These are phyloP conservation scores for Auricularia heimuer DNA, from an alignment of 768 basidiomycete genomes.

Conservation along the genomic window DNA sequence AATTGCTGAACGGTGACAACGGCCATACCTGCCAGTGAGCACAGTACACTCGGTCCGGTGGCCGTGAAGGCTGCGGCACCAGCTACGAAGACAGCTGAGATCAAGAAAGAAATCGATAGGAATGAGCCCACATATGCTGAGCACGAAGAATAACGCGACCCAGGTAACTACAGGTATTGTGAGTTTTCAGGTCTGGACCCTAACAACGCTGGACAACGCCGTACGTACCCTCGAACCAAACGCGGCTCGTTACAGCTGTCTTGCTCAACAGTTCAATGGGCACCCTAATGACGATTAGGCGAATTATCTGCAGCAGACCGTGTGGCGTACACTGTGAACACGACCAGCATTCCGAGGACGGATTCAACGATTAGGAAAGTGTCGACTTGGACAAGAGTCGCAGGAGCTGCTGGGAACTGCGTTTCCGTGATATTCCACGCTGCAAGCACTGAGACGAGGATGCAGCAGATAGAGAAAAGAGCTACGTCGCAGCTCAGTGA, in stretches of 20 bases:
- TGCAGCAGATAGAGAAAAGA: not conserved
- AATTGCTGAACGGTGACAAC: slow-evolving; percentile 2
- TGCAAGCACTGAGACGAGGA: not conserved
- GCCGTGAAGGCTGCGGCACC: slow-evolving; percentile 43
- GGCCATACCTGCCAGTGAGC: slow-evolving; percentile 21
- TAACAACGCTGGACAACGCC: not conserved
- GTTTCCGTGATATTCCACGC: not conserved
- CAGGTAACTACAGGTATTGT: slow-evolving; percentile 30
- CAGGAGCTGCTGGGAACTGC: not conserved
- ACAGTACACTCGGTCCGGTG: slow-evolving; percentile 27
- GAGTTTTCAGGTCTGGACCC: not conserved
- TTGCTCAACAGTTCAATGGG: slow-evolving; percentile 48
- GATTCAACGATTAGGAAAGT: slow-evolving; percentile 52
- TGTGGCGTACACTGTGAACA: slow-evolving; percentile 47
- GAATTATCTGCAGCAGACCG: not conserved
- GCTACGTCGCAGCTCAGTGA: not conserved
- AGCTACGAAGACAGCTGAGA: slow-evolving; percentile 24
- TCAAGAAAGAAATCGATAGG: not conserved
- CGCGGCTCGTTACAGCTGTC: slow-evolving; percentile 43
- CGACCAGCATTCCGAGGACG: slow-evolving; percentile 43
- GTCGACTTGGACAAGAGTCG: slow-evolving; percentile 31
- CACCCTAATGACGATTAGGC: slow-evolving; percentile 26
- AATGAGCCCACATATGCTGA: slow-evolving; percentile 46
- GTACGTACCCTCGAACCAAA: slow-evolving; percentile 49
- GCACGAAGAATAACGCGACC: slow-evolving; percentile 44